Conservation (phyloP, 2,329 filamentous ascomycete genomes). For the Colletotrichum gloeosporioides region DNA sequence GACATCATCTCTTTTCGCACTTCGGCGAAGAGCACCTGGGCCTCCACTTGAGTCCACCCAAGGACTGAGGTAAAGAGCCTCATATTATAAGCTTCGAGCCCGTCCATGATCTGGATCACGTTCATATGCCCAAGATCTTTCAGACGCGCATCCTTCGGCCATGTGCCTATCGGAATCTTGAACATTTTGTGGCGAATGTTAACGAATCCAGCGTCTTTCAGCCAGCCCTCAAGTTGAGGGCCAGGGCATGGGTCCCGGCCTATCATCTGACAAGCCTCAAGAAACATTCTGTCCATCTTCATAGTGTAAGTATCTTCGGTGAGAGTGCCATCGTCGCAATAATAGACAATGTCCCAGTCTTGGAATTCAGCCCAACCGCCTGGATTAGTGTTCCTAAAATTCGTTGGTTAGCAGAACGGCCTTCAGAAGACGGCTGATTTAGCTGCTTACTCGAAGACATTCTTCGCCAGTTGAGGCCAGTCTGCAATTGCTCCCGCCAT, state of each 20-base stretch:
- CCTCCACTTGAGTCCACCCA: constrained; percentile 31
- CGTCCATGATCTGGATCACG: constrained; percentile 21
- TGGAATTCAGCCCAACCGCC: constrained; percentile 36
- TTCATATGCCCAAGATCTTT: constrained; percentile 34
- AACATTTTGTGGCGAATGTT: constrained; percentile 34
- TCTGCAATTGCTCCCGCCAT: not conserved
- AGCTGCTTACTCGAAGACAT: not conserved
- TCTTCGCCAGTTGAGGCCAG: not conserved
- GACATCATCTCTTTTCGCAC: constrained; percentile 31
- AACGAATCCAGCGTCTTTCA: constrained; percentile 40
- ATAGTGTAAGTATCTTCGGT: not conserved
- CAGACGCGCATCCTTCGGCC: constrained; percentile 36
- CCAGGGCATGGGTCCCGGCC: constrained; percentile 34
- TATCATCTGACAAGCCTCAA: constrained; percentile 23
- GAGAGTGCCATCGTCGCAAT: constrained; percentile 27
- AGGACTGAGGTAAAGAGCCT: constrained; percentile 31
- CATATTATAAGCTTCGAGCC: constrained; percentile 28
- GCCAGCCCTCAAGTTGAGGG: constrained; percentile 30
- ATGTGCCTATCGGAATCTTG: constrained; percentile 38
- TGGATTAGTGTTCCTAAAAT: constrained; percentile 32
- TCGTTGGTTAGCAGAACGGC: not conserved
- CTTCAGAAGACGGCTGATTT: not conserved
- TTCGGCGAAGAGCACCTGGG: constrained; percentile 28
- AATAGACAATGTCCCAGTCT: constrained; percentile 23
- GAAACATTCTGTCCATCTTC: constrained; percentile 22